These are phyloP conservation scores for Metschnikowia sp. DNA, from an alignment of 805 yeast genomes.

Conservation along the genomic window DNA sequence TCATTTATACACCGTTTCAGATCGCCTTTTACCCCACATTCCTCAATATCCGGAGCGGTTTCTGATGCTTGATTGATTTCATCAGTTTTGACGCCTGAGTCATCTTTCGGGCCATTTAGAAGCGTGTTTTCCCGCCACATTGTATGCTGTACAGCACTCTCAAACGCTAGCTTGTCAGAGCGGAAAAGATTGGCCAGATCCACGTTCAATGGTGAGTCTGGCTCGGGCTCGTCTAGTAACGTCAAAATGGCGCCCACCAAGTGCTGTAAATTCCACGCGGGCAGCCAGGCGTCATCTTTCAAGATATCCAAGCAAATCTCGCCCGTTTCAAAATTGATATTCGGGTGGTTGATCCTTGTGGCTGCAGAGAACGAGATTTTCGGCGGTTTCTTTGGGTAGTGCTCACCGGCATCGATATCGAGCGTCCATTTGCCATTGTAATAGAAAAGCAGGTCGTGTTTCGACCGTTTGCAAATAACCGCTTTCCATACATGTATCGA, in stretches of 20 bases:
- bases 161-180: slow-evolving; percentile 37
- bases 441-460: slow-evolving; percentile 46
- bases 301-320: slow-evolving; percentile 70
- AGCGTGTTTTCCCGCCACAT: slow-evolving; percentile 40
- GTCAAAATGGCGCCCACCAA: slow-evolving; percentile 55
- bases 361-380: slow-evolving; percentile 42
- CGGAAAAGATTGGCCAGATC: slow-evolving; percentile 63
- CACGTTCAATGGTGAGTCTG: slow-evolving; percentile 66
- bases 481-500: slow-evolving; percentile 16
- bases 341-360: slow-evolving; percentile 42
- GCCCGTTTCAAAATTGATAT: slow-evolving; percentile 46
- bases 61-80: not conserved
- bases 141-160: slow-evolving; percentile 37
- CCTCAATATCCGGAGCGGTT: not conserved
- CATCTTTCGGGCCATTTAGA: slow-evolving; percentile 10
- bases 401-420: slow-evolving; percentile 39
- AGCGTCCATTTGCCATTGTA: slow-evolving; percentile 51
- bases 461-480: slow-evolving; percentile 24
- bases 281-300: slow-evolving; percentile 59
- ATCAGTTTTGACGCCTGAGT: slow-evolving; percentile 9
- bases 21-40: not conserved
- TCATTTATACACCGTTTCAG: not conserved
- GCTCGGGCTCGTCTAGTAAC: slow-evolving; percentile 62
- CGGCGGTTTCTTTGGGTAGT: slow-evolving; percentile 64
- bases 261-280: slow-evolving; percentile 64